phyloP scores from a whole-genome alignment of 2,329 filamentous ascomycete genomes.

The Fusarium globosum region DNA sequence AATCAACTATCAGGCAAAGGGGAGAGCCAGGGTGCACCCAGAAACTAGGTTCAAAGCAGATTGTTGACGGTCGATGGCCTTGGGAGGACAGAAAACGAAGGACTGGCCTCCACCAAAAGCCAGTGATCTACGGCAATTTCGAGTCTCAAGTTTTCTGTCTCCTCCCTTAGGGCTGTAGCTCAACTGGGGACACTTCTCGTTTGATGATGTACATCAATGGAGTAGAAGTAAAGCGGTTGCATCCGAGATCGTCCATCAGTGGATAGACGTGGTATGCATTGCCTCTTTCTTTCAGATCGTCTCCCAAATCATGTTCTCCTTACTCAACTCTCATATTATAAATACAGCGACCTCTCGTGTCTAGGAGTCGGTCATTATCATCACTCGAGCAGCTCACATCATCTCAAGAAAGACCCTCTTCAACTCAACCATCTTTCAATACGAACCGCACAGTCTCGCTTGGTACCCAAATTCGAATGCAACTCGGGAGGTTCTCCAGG shows the following conservation, averaged over 20 bases:
- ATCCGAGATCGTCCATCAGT: not conserved
- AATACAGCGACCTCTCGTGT: not conserved
- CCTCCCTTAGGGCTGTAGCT: too few relatives aligned
- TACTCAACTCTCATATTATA: not conserved
- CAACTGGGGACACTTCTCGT: accelerated
- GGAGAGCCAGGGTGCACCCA: accelerated
- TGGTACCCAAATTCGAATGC: not conserved
- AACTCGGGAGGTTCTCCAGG: accelerated
- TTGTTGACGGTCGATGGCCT: accelerated
- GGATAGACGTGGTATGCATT: not conserved
- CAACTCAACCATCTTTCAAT: accelerated
- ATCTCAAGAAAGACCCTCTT: not conserved
- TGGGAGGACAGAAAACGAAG: not conserved
- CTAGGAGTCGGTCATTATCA: not conserved
- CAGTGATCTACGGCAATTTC: not conserved
- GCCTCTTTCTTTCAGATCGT: accelerated
- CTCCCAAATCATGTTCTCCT: accelerated
- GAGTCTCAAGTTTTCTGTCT: not conserved
- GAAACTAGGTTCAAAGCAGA: not conserved
- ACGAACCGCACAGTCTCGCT: accelerated
- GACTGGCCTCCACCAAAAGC: accelerated
- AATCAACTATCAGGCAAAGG: too few relatives aligned
- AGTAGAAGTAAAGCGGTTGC: not conserved
- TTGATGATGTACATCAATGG: not conserved
- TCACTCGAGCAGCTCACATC: not conserved